phyloP scores from a whole-genome alignment of 768 basidiomycete genomes.

The Pisolithus tinctorius region DNA sequence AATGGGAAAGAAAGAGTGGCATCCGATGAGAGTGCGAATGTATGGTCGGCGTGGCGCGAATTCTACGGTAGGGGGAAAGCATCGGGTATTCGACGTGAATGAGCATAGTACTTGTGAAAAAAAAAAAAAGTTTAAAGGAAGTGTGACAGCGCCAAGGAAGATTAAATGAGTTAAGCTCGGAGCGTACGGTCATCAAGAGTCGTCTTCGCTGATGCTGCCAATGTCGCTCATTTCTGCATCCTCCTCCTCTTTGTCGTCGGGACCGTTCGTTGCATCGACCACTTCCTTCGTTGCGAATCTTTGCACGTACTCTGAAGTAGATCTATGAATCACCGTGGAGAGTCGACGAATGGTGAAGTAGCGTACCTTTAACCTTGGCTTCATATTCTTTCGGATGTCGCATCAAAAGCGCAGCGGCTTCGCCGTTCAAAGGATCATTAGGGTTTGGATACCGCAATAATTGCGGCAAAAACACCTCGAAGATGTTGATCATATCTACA shows the following conservation, averaged over 20 bases:
- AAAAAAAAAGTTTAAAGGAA: neutral
- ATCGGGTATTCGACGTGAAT: constrained; percentile 17
- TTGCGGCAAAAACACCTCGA: constrained; percentile 97
- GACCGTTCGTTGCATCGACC: constrained; percentile 64
- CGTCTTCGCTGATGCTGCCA: constrained; percentile 71
- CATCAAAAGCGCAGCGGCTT: constrained; percentile 96
- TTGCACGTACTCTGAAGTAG: constrained; percentile 82
- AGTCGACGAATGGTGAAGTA: neutral
- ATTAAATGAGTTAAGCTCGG: neutral
- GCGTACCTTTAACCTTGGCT: constrained; percentile 81
- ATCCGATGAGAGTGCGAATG: constrained; percentile 8
- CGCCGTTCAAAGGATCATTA: constrained; percentile 95
- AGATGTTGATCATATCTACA: constrained; percentile 98
- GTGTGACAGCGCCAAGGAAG: neutral
- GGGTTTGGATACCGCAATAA: constrained; percentile 97
- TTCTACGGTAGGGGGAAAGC: constrained; percentile 11
- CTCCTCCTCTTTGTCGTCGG: constrained; percentile 58
- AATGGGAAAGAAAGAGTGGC: constrained; percentile 13
- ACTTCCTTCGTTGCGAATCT: constrained; percentile 89
- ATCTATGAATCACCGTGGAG: constrained; percentile 3
- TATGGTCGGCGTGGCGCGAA: constrained; percentile 6
- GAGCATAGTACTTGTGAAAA: neutral
- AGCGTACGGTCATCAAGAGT: constrained; percentile 26
- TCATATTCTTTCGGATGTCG: constrained; percentile 96
- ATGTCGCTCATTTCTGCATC: constrained; percentile 87